Evolutionary conservation across 352 stramenopile genomes (phyloP).

Genomic region (Phytophthora pisi): DNA sequence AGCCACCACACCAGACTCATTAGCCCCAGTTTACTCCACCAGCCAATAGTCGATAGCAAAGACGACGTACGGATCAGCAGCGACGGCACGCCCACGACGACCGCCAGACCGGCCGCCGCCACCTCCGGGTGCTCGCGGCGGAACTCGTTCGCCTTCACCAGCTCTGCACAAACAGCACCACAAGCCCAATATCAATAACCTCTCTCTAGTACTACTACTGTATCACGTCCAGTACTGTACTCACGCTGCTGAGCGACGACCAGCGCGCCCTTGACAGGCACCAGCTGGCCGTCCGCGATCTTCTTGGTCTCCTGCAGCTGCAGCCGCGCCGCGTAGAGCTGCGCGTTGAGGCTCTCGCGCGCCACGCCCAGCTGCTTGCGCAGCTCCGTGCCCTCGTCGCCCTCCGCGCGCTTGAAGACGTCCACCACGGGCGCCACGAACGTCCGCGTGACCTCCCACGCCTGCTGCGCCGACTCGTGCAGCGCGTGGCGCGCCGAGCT

Average conservation of each 20-base stretch:
- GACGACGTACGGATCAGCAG: slow-evolving; percentile 67
- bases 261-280: slow-evolving; percentile 60
- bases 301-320: slow-evolving; percentile 60
- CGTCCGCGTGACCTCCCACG: slow-evolving; percentile 43
- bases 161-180: slow-evolving; percentile 38
- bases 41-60: not conserved
- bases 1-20: not conserved
- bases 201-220: not conserved
- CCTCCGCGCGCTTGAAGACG: slow-evolving; percentile 70
- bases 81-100: slow-evolving; percentile 66
- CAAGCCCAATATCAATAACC: not conserved
- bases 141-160: slow-evolving; percentile 79
- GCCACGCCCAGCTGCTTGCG: slow-evolving; percentile 59
- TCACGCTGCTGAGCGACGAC: slow-evolving; percentile 54
- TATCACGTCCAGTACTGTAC: slow-evolving; percentile 19
- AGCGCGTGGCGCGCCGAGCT: slow-evolving; percentile 59
- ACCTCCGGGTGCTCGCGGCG: slow-evolving; percentile 72
- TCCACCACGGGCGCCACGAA: slow-evolving; percentile 56
- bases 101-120: slow-evolving; percentile 56
- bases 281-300: slow-evolving; percentile 61
- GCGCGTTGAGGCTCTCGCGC: slow-evolving; percentile 60
- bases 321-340: slow-evolving; percentile 64
- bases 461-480: slow-evolving; percentile 42
- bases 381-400: slow-evolving; percentile 65
- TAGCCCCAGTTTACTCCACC: not conserved